Evolutionary conservation across 1,284 basidiomycete species (phyloP), one percentile per base, ranked within the genome.

Genomic region (Ustilago lituana): DNA sequence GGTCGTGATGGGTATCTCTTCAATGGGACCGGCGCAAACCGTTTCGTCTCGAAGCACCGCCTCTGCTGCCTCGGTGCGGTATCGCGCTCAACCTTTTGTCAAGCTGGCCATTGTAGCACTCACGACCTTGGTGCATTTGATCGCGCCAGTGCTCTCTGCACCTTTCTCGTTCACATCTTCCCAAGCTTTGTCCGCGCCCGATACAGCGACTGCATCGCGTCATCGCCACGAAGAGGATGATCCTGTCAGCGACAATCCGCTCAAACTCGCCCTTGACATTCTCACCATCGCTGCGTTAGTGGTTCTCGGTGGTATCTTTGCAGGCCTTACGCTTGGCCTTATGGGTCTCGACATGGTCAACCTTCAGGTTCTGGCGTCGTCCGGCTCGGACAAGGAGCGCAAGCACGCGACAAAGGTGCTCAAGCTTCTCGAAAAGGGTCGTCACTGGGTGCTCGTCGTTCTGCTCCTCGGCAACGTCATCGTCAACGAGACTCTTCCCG

Each of bases 301-400:
- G 11, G 55, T 80, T 12, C 67, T 78, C 14, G 84, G 84, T 4
- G 85, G 85, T 11, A 75, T 85, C 23, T 85, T 85, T 74, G 84
- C 84, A 0, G 85, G 85, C 5, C 85, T 96, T 49, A 96, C 93
- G 0, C 88, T 97, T 19, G 94, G 92, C 5, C 85, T 96, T 27
- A 96, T 96, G 94, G 94, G 94, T 2, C 87, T 96, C 17, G 94
- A 98, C 77, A 91, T 94, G 74, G 87, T 97, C 38, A 93, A 96
- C 78, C 86, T 97, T 17, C 89, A 92, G 24, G 94, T 96, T 1
- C 85, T 95, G 22, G 85, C 91, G 1, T 86, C 89, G 0, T 91
- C 91, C 1, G 94, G 92, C 0, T 90, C 89, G 19, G 87, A 93
- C 76, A 73, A 77, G 29, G 84, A 86, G 71, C 77, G 79, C 58